Percentiles rank a stretch among this genome's conserved stretches.
phyloP scores from a whole-genome alignment of 2,329 filamentous ascomycete genomes.

The Emergomyces pasteurianus region DNA sequence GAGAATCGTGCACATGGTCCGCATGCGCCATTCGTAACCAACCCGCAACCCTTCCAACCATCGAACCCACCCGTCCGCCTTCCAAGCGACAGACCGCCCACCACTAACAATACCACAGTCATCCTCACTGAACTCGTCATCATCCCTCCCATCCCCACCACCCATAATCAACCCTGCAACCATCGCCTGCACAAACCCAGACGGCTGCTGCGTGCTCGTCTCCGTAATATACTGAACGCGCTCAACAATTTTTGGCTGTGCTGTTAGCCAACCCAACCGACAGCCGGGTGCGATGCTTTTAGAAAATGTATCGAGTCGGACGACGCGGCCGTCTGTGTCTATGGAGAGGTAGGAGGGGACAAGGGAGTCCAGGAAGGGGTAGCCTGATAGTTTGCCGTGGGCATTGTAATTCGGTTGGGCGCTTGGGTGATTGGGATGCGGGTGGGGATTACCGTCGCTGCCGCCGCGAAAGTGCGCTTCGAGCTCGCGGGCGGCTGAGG shows the following conservation, averaged over 20 bases:
- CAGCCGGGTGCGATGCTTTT: conserved; percentile 88
- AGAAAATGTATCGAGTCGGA: conserved; percentile 85
- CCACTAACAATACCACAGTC: conserved; percentile 23
- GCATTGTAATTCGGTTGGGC: conserved; percentile 25
- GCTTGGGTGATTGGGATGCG: background rate
- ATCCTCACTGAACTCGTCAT: conserved; percentile 12
- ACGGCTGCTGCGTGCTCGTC: conserved; percentile 67
- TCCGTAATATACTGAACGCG: conserved; percentile 64
- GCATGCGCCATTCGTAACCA: conserved; percentile 77
- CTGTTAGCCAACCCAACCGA: conserved; percentile 81
- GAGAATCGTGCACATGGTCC: conserved; percentile 60
- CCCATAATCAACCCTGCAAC: conserved; percentile 68
- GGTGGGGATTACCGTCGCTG: conserved; percentile 11
- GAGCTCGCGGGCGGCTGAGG: conserved; percentile 46
- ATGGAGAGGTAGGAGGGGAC: conserved; percentile 70
- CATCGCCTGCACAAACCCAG: conserved; percentile 78
- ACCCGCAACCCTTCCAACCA: conserved; percentile 80
- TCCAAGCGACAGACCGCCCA: conserved; percentile 50
- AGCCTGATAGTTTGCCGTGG: conserved; percentile 49
- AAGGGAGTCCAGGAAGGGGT: conserved; percentile 68
- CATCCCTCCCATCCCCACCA: conserved; percentile 38
- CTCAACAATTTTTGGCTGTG: conserved; percentile 66
- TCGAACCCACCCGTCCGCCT: conserved; percentile 73
- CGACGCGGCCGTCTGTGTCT: conserved; percentile 74
- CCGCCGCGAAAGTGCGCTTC: conserved; percentile 20